Percentiles rank a stretch among this genome's conserved stretches.
Evolutionary conservation across 805 yeast species (phyloP).

Genomic region (Lachancea waltii): DNA sequence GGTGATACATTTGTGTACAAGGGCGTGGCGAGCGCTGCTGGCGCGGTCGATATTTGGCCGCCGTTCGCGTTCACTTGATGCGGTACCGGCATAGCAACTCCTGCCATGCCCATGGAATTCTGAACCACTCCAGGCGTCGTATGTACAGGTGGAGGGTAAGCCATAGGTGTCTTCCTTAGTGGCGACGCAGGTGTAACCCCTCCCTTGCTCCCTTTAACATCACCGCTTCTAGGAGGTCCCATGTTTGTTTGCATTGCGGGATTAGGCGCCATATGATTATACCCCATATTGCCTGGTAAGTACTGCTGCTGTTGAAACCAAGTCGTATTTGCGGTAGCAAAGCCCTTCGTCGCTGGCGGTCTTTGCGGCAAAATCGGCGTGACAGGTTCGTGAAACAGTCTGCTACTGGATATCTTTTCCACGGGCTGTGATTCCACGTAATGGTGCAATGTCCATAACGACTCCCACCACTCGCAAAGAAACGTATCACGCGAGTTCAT

Average conservation of each 20-base stretch:
- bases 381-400: conserved; percentile 14
- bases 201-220: not conserved
- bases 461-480: conserved; percentile 52
- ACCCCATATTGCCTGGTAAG: not conserved
- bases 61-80: not conserved
- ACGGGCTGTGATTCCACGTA: conserved; percentile 35
- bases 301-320: conserved; percentile 5
- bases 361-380: conserved; percentile 18
- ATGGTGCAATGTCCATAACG: conserved; percentile 44
- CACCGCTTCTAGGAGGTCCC: conserved; percentile 7
- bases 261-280: not conserved
- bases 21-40: not conserved
- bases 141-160: not conserved
- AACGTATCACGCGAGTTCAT: conserved; percentile 42
- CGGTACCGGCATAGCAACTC: not conserved
- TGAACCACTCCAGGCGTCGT: conserved; percentile 3
- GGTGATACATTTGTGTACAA: conserved; percentile 3
- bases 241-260: conserved; percentile 1
- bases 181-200: conserved; percentile 2
- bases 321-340: not conserved
- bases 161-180: not conserved
- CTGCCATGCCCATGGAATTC: not conserved
- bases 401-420: conserved; percentile 18
- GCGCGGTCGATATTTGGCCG: conserved; percentile 1
- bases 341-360: conserved; percentile 5